phyloP scores from a whole-genome alignment of 495 filamentous ascomycete species.

The Talaromyces liani region DNA sequence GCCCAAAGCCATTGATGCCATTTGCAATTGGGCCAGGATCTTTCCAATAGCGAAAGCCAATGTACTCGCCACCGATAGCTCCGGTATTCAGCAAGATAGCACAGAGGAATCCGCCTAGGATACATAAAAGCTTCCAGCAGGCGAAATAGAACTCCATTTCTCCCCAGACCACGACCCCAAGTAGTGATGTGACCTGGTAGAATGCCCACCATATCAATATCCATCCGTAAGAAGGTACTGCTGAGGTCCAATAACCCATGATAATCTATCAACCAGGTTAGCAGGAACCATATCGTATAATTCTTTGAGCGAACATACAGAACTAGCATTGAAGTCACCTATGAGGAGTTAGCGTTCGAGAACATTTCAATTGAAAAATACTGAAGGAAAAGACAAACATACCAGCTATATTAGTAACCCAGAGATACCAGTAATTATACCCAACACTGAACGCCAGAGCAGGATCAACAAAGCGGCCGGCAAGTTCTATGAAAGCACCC shows the following conservation, averaged over 20 bases:
- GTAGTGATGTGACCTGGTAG: slow-evolving; percentile 30
- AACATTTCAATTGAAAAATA: slow-evolving; percentile 41
- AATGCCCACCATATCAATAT: slow-evolving; percentile 60
- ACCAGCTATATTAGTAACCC: slow-evolving; percentile 34
- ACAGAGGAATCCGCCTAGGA: slow-evolving; percentile 46
- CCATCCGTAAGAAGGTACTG: slow-evolving; percentile 47
- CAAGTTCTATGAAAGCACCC: slow-evolving; percentile 50
- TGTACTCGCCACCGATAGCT: slow-evolving; percentile 46
- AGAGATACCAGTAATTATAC: slow-evolving; percentile 53
- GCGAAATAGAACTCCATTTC: slow-evolving; percentile 49
- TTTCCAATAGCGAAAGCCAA: slow-evolving; percentile 58
- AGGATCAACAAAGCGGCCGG: slow-evolving; percentile 47
- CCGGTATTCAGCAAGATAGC: slow-evolving; percentile 58
- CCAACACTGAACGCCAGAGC: slow-evolving; percentile 45
- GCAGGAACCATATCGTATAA: slow-evolving; percentile 60
- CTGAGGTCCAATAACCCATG: slow-evolving; percentile 31
- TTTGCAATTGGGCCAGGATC: slow-evolving; percentile 64
- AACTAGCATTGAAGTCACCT: slow-evolving; percentile 30
- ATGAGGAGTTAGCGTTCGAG: slow-evolving; percentile 13
- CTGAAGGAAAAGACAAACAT: slow-evolving; percentile 10
- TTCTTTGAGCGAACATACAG: slow-evolving; percentile 41
- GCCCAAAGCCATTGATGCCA: slow-evolving; percentile 46
- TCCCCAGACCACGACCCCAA: slow-evolving; percentile 60
- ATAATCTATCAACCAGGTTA: slow-evolving; percentile 66
- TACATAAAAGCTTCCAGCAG: not conserved